A percentile compares a stretch with the other conserved stretches of the same genome.
Conservation (phyloP, 768 basidiomycete genomes). For the Termitomyces sp. region DNA sequence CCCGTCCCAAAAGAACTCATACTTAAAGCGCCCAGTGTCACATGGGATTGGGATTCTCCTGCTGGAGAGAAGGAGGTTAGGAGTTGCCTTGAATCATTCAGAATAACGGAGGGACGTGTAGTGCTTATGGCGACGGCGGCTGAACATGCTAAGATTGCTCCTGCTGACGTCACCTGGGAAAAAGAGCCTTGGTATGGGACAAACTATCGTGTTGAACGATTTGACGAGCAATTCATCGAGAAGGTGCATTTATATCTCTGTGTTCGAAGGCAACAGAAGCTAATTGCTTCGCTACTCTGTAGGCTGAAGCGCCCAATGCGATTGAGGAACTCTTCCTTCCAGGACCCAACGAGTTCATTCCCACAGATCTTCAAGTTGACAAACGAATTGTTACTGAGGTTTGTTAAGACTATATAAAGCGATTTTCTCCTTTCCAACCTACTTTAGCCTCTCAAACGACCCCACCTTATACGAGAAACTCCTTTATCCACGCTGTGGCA, state of each 20-base stretch:
- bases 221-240: slow-evolving; percentile 59
- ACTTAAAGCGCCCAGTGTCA: slow-evolving; percentile 66
- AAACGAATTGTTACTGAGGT: slow-evolving; percentile 69
- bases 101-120: slow-evolving; percentile 57
- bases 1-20: slow-evolving; percentile 79
- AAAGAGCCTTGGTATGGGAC: slow-evolving; percentile 94
- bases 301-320: slow-evolving; percentile 66
- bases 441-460: slow-evolving; percentile 66
- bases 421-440: slow-evolving; percentile 6
- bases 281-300: not conserved
- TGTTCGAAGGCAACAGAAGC: not conserved
- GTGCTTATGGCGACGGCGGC: slow-evolving; percentile 79
- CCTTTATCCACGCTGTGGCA: slow-evolving; percentile 80
- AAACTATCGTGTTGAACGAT: slow-evolving; percentile 70
- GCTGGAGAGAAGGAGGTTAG: slow-evolving; percentile 50
- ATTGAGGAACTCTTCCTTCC: slow-evolving; percentile 76
- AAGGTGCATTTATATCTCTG: slow-evolving; percentile 32
- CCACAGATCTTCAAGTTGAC: slow-evolving; percentile 79
- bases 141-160: slow-evolving; percentile 48
- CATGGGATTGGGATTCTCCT: slow-evolving; percentile 68
- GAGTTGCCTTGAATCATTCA: slow-evolving; percentile 59
- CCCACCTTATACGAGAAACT: slow-evolving; percentile 72
- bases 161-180: slow-evolving; percentile 51
- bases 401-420: not conserved
- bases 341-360: slow-evolving; percentile 87